Conservation (phyloP, 805 yeast species). For the Nakazawaea ishiwadae region DNA sequence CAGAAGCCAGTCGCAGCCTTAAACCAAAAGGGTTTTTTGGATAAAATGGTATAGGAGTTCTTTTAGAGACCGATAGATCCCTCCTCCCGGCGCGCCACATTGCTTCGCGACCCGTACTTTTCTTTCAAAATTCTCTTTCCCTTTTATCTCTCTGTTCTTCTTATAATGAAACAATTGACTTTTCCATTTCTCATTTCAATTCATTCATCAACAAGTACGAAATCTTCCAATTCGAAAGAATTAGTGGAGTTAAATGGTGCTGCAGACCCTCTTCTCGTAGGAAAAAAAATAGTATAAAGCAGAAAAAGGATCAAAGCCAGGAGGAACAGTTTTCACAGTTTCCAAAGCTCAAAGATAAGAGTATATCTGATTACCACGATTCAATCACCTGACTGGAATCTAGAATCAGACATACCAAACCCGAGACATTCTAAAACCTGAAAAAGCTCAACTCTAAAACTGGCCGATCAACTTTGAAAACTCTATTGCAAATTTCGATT, state of each 20-base stretch:
- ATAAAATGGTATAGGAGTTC: not conserved
- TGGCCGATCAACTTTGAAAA: too few relatives aligned
- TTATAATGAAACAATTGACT: not conserved
- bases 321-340: too few relatives aligned
- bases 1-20: constrained; percentile 13
- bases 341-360: too few relatives aligned
- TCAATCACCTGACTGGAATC: not conserved
- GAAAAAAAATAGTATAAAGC: not conserved
- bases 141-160: not conserved
- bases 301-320: not conserved
- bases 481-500: not conserved
- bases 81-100: constrained; percentile 26
- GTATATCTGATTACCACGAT: too few relatives aligned
- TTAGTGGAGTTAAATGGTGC: constrained; percentile 32
- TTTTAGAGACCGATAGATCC: too few relatives aligned
- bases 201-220: constrained; percentile 13
- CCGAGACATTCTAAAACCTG: not conserved
- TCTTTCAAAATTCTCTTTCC: not conserved
- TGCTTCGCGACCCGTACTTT: constrained; percentile 22
- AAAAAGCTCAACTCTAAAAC: too few relatives aligned
- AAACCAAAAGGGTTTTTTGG: not conserved
- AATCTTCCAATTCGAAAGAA: constrained; percentile 29
- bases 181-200: not conserved
- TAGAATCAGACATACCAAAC: not conserved
- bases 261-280: constrained; percentile 27